A percentile compares a stretch with the other conserved stretches of the same genome.
phyloP scores from a whole-genome alignment of 768 basidiomycete genomes.

The Panus rudis region DNA sequence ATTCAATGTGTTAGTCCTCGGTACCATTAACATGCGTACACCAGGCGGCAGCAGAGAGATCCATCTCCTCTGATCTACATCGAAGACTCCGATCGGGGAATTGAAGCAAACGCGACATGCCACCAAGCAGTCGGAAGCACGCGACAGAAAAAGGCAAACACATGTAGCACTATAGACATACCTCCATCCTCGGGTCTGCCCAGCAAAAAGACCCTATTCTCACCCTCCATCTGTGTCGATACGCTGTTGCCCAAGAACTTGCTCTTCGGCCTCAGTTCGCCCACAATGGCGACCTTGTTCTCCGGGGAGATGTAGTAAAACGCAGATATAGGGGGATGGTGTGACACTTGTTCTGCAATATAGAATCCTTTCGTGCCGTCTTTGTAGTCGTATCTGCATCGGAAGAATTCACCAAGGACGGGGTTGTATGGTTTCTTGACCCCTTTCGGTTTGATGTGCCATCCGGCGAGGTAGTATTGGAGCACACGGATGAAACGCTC shows the following conservation, averaged over 20 bases:
- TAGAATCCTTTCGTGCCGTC: constrained; percentile 94
- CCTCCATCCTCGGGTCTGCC: constrained; percentile 83
- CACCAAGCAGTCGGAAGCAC: too few species aligned
- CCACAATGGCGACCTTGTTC: constrained; percentile 80
- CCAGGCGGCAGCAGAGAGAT: background rate
- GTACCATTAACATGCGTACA: background rate
- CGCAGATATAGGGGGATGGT: constrained; percentile 92
- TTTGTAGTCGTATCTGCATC: constrained; percentile 88
- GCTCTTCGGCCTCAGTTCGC: constrained; percentile 92
- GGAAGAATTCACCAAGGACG: constrained; percentile 94
- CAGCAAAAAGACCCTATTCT: constrained; percentile 80
- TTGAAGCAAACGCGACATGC: too few species aligned
- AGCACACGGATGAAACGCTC: constrained; percentile 89
- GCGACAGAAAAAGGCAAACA: background rate
- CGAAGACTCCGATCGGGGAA: too few species aligned
- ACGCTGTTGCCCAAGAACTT: constrained; percentile 97
- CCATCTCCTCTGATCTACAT: too few species aligned
- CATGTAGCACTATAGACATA: constrained; percentile 27
- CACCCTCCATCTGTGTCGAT: constrained; percentile 93
- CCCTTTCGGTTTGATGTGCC: constrained; percentile 99
- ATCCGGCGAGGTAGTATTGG: constrained; percentile 95
- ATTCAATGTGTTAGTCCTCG: background rate
- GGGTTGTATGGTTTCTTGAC: constrained; percentile 99
- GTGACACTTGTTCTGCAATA: constrained; percentile 96
- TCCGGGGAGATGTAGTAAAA: constrained; percentile 93